Evolutionary conservation across 106 monocot genomes (phyloP).

Genomic region (Phalaenopsis aphrodite): DNA sequence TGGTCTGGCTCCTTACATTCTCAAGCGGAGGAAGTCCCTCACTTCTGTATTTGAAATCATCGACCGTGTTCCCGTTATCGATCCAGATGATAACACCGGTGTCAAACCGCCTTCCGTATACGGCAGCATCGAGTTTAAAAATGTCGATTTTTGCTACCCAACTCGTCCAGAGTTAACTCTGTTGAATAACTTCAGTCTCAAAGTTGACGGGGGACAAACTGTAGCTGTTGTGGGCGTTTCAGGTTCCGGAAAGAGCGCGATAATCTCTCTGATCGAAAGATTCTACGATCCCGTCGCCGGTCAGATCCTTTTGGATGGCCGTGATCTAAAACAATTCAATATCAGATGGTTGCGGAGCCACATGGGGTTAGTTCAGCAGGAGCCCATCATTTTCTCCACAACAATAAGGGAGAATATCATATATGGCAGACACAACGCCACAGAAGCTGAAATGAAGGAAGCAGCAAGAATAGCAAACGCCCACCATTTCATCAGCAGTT

Average conservation of each 20-base stretch:
- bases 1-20: conserved; percentile 93
- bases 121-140: conserved; percentile 81
- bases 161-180: conserved; percentile 72
- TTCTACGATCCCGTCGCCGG: conserved; percentile 94
- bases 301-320: conserved; percentile 69
- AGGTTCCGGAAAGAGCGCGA: conserved; percentile 98
- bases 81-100: conserved; percentile 78
- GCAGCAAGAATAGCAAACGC: conserved; percentile 98
- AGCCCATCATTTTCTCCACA: conserved; percentile 90
- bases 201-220: conserved; percentile 82
- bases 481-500: conserved; percentile 97
- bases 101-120: conserved; percentile 87
- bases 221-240: conserved; percentile 87
- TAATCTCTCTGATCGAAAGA: conserved; percentile 82
- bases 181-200: conserved; percentile 84
- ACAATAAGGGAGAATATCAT: conserved; percentile 96
- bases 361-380: conserved; percentile 95
- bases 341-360: conserved; percentile 86
- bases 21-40: conserved; percentile 77
- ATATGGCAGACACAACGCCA: conserved; percentile 92
- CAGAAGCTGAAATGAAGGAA: conserved; percentile 91
- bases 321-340: conserved; percentile 80
- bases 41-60: conserved; percentile 88
- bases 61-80: conserved; percentile 75
- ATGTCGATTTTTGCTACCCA: conserved; percentile 85